Evolutionary conservation across 805 yeast genomes (phyloP), one percentile per base, ranked within the genome.

Genomic region (Saccharomycopsis fodiens): DNA sequence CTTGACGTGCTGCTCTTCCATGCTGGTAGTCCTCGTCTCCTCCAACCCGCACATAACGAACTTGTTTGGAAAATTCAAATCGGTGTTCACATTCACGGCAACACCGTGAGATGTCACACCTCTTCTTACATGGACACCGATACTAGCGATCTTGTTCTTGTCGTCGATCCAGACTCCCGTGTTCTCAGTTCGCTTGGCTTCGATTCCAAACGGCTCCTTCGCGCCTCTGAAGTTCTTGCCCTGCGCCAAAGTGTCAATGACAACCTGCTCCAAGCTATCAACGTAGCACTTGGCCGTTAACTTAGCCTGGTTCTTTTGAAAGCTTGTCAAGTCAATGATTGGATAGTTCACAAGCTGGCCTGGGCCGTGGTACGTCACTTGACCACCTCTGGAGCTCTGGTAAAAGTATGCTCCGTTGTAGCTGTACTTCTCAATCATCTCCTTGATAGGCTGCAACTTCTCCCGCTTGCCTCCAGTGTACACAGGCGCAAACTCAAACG

Each of bases 351-450:
- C 96, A 32, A 87, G 59, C 62, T 93, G 99, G 0, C 98, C 98
- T 1, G 93, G 84, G 0, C 97, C 97, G 65, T 93, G 99, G 69
- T 85, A 93, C 0, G 98, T 93, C 1, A 93, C 78, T 59, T 93
- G 95, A 0, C 99, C 99, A 13, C 99, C 99, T 51, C 99, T 69
- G 44, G 78, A 78, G 0, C 93, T 74, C 55, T 85, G 91, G n/a
- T 80, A 73, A 57, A 78, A 85, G 25, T 70, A 70, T 13, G 88
- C 82, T n/a, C 72, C 72, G 35, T 67, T 48, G 23, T 40, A 46
- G 41, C 63, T 56, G 54, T 59, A 66, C 30, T 51, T 41, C 50
- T 62, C 60, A 19, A 19, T 15, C 53, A 29, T 55, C 32, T 46
- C 53, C 2, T 50, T 56, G 3, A 70, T 59, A 0, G 79, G 64